These are phyloP conservation scores for Penicillium sp. DNA, from an alignment of 2,329 filamentous ascomycete species.

Conservation along the genomic window DNA sequence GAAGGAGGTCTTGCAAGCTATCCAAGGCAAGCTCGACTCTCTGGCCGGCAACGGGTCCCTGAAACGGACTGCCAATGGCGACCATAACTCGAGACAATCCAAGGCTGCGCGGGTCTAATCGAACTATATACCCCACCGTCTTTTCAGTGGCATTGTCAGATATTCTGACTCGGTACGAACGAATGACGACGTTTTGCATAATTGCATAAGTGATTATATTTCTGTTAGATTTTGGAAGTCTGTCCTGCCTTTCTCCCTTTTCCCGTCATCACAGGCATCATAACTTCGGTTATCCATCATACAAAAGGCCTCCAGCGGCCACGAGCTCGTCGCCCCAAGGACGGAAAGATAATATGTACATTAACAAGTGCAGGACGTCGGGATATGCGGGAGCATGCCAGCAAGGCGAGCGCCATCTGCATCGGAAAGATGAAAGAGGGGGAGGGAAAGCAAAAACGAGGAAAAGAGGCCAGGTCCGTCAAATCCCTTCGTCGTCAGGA, in stretches of 20 bases:
- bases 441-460: slow-evolving; percentile 10
- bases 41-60: slow-evolving; percentile 21
- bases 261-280: slow-evolving; percentile 34
- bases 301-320: slow-evolving; percentile 18
- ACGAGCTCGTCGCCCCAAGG: slow-evolving; percentile 9
- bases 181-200: slow-evolving; percentile 16
- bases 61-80: slow-evolving; percentile 30
- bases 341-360: slow-evolving; percentile 37
- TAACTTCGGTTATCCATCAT: slow-evolving; percentile 38
- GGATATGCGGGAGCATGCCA: not conserved
- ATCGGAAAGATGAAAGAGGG: slow-evolving; percentile 7
- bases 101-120: slow-evolving; percentile 27
- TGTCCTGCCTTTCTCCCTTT: slow-evolving; percentile 21
- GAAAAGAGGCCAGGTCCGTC: slow-evolving; percentile 10
- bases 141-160: not conserved
- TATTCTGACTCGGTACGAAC: slow-evolving; percentile 5
- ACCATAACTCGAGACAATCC: slow-evolving; percentile 24
- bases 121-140: not conserved
- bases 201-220: slow-evolving; percentile 20
- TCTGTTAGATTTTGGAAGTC: slow-evolving; percentile 32
- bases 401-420: slow-evolving; percentile 11
- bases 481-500: slow-evolving; percentile 19
- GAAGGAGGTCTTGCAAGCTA: slow-evolving; percentile 60
- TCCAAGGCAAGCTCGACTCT: slow-evolving; percentile 41
- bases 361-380: slow-evolving; percentile 27